Evolutionary conservation across 169 alveolate genomes (phyloP).

Genomic region (Plasmodium ovale): DNA sequence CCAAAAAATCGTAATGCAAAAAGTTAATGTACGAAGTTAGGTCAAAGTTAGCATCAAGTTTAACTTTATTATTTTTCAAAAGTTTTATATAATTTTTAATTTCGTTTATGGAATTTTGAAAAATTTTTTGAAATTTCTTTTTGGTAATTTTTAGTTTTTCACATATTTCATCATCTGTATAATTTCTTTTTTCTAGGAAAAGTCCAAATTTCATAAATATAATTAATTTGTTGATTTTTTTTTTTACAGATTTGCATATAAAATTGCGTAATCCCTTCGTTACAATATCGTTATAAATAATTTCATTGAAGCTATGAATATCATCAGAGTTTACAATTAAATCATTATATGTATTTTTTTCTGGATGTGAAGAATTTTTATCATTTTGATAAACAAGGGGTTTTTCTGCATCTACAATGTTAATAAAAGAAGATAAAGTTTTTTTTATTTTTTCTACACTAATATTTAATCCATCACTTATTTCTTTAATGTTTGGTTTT

Average conservation of each 20-base stretch:
- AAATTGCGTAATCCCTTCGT: constrained; percentile 63
- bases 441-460: constrained; percentile 44
- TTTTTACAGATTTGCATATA: constrained; percentile 53
- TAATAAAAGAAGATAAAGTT: constrained; percentile 32
- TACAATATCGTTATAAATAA: constrained; percentile 60
- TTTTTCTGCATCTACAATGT: constrained; percentile 68
- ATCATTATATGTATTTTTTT: constrained; percentile 73
- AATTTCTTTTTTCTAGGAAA: constrained; percentile 43
- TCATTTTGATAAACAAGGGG: constrained; percentile 54
- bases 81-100: constrained; percentile 45
- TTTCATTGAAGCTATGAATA: constrained; percentile 70
- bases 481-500: constrained; percentile 67
- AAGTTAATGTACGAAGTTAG: constrained; percentile 37
- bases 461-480: constrained; percentile 37
- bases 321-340: constrained; percentile 75
- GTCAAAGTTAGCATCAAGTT: constrained; percentile 30
- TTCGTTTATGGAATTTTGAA: constrained; percentile 48
- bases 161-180: constrained; percentile 62
- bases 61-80: constrained; percentile 14
- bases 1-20: constrained; percentile 56
- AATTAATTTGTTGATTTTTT: constrained; percentile 59
- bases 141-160: constrained; percentile 26
- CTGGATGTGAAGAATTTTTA: constrained; percentile 48
- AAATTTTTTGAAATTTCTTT: constrained; percentile 39
- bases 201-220: constrained; percentile 76